Conservation (phyloP, 441 rosid species). For the Raphanus hybrid region DNA sequence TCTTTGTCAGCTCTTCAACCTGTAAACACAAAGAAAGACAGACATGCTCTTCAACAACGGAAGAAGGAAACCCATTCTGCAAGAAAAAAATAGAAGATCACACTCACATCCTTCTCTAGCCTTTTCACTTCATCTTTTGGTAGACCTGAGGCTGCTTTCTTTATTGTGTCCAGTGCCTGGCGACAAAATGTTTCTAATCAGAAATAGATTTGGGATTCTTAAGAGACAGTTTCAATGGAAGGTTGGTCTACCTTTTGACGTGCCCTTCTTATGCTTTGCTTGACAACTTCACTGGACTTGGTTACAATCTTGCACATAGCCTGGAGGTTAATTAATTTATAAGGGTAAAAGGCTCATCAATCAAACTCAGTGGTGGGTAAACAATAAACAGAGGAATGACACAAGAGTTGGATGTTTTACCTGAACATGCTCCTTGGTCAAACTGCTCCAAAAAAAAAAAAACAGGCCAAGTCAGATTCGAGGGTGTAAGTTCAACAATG, state of each 20-base stretch:
- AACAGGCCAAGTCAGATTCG: constrained; percentile 29
- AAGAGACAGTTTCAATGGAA: not conserved
- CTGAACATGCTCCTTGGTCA: constrained; percentile 11
- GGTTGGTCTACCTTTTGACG: constrained; percentile 69
- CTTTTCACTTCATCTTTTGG: constrained; percentile 87
- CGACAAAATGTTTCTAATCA: not conserved
- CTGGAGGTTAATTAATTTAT: constrained; percentile 44
- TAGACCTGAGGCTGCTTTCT: constrained; percentile 71
- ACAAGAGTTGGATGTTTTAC: constrained; percentile 5
- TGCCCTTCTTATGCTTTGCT: constrained; percentile 90
- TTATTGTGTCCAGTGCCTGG: constrained; percentile 85
- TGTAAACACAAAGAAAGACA: constrained; percentile 39
- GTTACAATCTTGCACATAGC: constrained; percentile 88
- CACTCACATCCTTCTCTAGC: constrained; percentile 46
- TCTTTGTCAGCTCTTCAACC: constrained; percentile 87
- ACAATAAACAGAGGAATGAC: not conserved
- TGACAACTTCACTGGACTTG: constrained; percentile 88
- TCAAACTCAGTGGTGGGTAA: not conserved
- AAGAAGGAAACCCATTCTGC: no score
- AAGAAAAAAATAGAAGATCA: no score
- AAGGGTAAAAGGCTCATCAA: constrained; percentile 5
- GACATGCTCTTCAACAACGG: no score
- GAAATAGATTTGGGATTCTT: not conserved
- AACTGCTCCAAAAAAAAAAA: constrained; percentile 44
- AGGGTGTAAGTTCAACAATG: not conserved